phyloP scores from a whole-genome alignment of 805 yeast species.

The Lachancea thermotolerans region DNA sequence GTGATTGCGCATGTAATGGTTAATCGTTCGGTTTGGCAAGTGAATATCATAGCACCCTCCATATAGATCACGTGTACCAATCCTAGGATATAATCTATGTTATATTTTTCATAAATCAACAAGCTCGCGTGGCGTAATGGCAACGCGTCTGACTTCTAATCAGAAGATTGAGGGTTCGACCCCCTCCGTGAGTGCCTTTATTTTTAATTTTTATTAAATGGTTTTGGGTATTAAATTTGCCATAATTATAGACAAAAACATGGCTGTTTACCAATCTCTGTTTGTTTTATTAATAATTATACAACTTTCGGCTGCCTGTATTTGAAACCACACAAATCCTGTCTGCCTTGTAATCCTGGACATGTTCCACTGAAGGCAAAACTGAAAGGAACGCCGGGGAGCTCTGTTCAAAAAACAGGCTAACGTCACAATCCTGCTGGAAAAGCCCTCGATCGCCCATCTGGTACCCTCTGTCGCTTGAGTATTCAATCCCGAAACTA shows the following conservation, averaged over 20 bases:
- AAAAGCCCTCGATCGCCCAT: slow-evolving; percentile 1
- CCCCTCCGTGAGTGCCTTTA: slow-evolving; percentile 45
- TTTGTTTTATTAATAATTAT: not conserved
- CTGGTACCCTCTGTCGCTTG: not conserved
- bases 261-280: too few relatives aligned
- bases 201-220: not conserved
- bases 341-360: not conserved
- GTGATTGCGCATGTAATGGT: not conserved
- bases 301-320: too few relatives aligned
- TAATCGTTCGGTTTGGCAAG: not conserved
- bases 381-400: not conserved
- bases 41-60: too few relatives aligned
- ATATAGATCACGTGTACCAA: too few relatives aligned
- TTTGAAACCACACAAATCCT: not conserved
- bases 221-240: too few relatives aligned
- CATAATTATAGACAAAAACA: too few relatives aligned
- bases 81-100: too few relatives aligned
- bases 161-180: slow-evolving; percentile 52
- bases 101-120: not conserved
- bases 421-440: slow-evolving; percentile 1
- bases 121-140: slow-evolving; percentile 43
- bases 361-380: not conserved
- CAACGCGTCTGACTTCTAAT: slow-evolving; percentile 52
- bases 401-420: not conserved
- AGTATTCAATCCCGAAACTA: not conserved